phyloP scores from a whole-genome alignment of 2,329 filamentous ascomycete species.

The Fusarium keratoplasticum region DNA sequence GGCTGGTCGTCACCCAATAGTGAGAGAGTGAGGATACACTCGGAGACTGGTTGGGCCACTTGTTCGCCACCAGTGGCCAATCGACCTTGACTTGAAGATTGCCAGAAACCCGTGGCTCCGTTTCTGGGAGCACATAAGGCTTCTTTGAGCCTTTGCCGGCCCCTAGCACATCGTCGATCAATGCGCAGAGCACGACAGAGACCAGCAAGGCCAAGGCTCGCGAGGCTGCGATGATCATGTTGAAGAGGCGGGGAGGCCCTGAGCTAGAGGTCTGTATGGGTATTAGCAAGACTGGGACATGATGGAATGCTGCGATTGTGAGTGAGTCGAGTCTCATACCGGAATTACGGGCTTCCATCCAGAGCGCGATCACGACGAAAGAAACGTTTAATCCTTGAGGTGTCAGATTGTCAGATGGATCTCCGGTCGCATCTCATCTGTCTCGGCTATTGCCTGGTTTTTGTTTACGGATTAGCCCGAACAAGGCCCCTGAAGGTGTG shows the following conservation, averaged over 20 bases:
- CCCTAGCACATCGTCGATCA: neutral
- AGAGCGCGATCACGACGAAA: neutral
- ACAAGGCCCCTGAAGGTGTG: neutral
- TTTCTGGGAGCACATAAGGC: neutral
- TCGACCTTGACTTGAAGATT: neutral
- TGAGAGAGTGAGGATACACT: neutral
- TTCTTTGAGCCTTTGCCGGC: neutral
- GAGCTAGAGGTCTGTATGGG: neutral
- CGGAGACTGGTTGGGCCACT: neutral
- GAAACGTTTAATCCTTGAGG: neutral
- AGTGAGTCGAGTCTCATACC: neutral
- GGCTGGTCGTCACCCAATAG: neutral
- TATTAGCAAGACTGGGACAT: neutral
- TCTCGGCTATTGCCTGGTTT: neutral
- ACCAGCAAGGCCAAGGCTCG: neutral
- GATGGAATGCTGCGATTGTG: neutral
- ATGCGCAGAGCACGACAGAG: neutral
- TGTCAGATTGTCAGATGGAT: neutral
- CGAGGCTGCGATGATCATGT: neutral
- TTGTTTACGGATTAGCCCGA: neutral
- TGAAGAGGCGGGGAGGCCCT: neutral
- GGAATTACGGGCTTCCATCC: neutral
- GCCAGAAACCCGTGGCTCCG: neutral
- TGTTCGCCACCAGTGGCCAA: neutral
- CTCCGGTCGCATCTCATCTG: neutral